These are phyloP conservation scores for Cladosporium sp. DNA, from an alignment of 2,329 filamentous ascomycete genomes.

Conservation along the genomic window DNA sequence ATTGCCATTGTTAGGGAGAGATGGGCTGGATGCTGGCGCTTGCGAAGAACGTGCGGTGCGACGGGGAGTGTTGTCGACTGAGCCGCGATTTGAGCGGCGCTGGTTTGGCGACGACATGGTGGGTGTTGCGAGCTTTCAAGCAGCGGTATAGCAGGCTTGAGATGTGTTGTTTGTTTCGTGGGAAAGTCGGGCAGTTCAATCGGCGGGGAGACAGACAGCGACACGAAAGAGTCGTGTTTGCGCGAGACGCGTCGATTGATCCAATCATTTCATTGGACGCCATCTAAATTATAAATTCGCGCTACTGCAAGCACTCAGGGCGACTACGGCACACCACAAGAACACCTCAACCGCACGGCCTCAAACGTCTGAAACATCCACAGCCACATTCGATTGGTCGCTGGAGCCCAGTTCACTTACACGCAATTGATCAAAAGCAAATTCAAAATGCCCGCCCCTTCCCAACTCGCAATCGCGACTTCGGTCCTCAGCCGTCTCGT, in stretches of 20 bases:
- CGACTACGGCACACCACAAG: not conserved
- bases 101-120: slow-evolving; percentile 61
- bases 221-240: not conserved
- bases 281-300: not conserved
- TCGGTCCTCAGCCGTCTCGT: slow-evolving; percentile 76
- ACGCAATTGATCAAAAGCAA: not conserved
- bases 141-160: not conserved
- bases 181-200: not conserved
- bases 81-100: slow-evolving; percentile 52
- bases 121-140: slow-evolving; percentile 6
- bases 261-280: not conserved
- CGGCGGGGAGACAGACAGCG: not conserved
- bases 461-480: slow-evolving; percentile 73
- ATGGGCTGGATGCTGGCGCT: slow-evolving; percentile 41
- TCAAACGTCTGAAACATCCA: not conserved
- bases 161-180: not conserved
- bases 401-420: not conserved
- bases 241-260: not conserved
- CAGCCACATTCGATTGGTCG: not conserved
- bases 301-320: not conserved
- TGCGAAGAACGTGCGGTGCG: slow-evolving; percentile 53
- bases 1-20: slow-evolving; percentile 22
- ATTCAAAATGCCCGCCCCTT: slow-evolving; percentile 66
- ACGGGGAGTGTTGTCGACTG: slow-evolving; percentile 42
- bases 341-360: not conserved